Evolutionary conservation across 352 stramenopile genomes (phyloP), one percentile per base, ranked within the genome.

Genomic region (Pythium periplocum): DNA sequence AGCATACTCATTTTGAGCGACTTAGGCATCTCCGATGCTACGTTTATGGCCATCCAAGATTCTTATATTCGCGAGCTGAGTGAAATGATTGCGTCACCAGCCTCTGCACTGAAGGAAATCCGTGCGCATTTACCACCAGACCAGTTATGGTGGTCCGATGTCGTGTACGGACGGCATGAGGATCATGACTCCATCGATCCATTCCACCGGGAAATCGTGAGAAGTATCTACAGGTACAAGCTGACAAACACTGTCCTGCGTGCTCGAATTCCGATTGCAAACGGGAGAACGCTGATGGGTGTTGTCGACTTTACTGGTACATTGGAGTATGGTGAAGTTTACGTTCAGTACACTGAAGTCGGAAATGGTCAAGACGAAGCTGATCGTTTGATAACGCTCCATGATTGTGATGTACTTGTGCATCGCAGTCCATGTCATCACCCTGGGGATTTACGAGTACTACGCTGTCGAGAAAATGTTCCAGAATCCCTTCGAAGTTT

Each of bases 391-490:
- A 17, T 73, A 1, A 32, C 44, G 4, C 60, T 91, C 32, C 48
- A 64, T 64, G 63, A 60, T 5, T 42, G 84, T 33, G 61, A 85
- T 42, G 79, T 91, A 26, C 64, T 72, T 46, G 68, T 94, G 31
- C 78, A 90, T 62, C 81, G 84, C 32, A 91, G 69, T 55, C 84
- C 84, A 0, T 91, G 79, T 37, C 78, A 93, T 38, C 82, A 91
- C 44, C 79, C 79, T 39, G 82, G 82, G 4, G 84, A 94, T 61
- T 64, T 94, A 31, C 76, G 81, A 1, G 66, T 90, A 8, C 59
- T 94, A 38, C 55, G 57, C 26, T 92, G 82, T 39, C 69, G 54
- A 49, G 44, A 64, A 2, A 58, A 86, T 32, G 71, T 91, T 1
- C 82, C 78, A 4, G 42, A 31, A 1, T 54, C 75, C 46, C 52